phyloP scores from a whole-genome alignment of 306 rosid species.

The Fragaria nilgerrensis region DNA sequence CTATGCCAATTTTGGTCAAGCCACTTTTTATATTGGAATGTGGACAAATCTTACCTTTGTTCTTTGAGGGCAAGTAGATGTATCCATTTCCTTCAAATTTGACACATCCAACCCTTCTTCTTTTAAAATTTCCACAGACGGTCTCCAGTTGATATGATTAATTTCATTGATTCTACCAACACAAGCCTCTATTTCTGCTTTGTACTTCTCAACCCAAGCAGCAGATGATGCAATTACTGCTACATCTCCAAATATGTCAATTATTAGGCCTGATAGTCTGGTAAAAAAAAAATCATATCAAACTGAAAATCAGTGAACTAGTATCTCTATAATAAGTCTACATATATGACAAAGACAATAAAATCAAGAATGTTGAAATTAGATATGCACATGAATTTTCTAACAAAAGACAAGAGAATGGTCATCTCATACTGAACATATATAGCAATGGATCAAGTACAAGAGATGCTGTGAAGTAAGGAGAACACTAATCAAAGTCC shows the following conservation, averaged over 20 bases:
- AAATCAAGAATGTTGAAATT: not conserved
- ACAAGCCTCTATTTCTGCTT: conserved; percentile 64
- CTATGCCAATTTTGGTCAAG: not conserved
- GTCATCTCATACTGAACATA: not conserved
- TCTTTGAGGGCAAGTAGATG: conserved; percentile 61
- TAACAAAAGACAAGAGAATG: not conserved
- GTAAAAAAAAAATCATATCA: conserved; percentile 16
- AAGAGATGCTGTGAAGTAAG: not conserved
- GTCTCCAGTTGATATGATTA: conserved; percentile 80
- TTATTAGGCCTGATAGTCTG: conserved; percentile 82
- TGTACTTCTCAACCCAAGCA: conserved; percentile 98
- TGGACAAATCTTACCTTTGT: conserved; percentile 51
- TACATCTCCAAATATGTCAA: conserved; percentile 84
- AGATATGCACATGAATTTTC: not conserved
- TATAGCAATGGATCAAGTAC: not conserved
- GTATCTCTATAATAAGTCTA: not conserved
- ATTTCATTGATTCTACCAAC: conserved; percentile 45
- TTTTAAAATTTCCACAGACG: conserved; percentile 75
- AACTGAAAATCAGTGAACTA: conserved; percentile 8
- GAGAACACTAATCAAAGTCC: not conserved
- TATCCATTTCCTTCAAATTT: conserved; percentile 42
- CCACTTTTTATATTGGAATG: conserved; percentile 4
- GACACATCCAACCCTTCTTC: conserved; percentile 80
- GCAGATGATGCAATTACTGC: conserved; percentile 93
- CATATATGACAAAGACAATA: not conserved